Conservation (phyloP, 768 basidiomycete genomes). For the Kwoniella dendrophila region DNA sequence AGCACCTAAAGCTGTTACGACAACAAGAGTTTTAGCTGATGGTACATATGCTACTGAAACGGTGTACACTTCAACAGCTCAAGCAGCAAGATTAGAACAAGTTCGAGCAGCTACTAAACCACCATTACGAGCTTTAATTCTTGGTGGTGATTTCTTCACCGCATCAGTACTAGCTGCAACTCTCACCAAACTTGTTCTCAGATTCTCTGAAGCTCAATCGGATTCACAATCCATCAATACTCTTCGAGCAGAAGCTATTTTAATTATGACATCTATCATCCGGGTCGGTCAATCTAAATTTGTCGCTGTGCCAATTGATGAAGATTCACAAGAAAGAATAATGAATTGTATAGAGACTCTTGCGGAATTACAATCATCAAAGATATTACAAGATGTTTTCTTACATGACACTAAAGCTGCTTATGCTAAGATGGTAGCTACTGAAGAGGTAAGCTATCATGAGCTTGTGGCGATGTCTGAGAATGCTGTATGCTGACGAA, state of each 20-base stretch:
- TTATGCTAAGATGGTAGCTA: conserved; percentile 91
- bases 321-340: conserved; percentile 94
- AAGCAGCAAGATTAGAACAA: conserved; percentile 69
- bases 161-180: conserved; percentile 85
- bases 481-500: conserved; percentile 1
- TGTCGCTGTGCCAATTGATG: conserved; percentile 91
- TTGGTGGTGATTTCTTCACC: conserved; percentile 97
- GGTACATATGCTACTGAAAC: conserved; percentile 98
- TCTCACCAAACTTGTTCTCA: conserved; percentile 85
- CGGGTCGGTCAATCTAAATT: conserved; percentile 98
- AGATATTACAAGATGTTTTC: conserved; percentile 66
- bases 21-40: conserved; percentile 78
- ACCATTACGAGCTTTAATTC: conserved; percentile 84
- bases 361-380: conserved; percentile 68
- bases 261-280: conserved; percentile 96
- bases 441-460: conserved; percentile 72
- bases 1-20: conserved; percentile 62
- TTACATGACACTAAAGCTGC: conserved; percentile 79
- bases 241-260: conserved; percentile 90
- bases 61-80: conserved; percentile 66
- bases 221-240: conserved; percentile 68
- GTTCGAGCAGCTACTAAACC: conserved; percentile 87
- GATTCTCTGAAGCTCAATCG: conserved; percentile 62
- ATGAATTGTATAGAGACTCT: conserved; percentile 93
- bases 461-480: neutral